Evolutionary conservation across 192 early-diverging fungal species (phyloP), one percentile per base, ranked within the genome.

Genomic region (Rhizophagus clarus): DNA sequence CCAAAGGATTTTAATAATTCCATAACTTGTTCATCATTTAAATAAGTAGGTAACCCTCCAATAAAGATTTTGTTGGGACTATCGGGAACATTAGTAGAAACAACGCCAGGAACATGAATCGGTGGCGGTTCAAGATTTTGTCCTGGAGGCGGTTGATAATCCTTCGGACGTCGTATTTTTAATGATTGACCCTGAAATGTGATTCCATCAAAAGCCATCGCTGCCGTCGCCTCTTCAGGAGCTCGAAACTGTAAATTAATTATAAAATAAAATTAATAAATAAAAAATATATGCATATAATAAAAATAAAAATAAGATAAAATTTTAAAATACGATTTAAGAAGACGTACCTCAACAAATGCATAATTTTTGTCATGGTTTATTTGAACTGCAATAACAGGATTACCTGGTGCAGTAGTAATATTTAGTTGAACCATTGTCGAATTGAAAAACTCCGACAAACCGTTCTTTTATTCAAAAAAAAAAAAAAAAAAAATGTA

Each of bases 331-430:
- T n/a, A 7, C 11, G 42, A 45, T 45, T 56, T 22, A 56, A 22
- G n/a, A 14, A 49, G 22, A 69, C 63, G 61, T 89, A 96, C 95
- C 81, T 99, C 97, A 24, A 97, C 90, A 90, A 98, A 98, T 20
- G 97, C 96, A 87, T 96, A 98, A 80, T 94, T 94, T 83, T 96
- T 96, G n/a, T 98, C 97, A 51, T 90, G 88, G 82, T 97, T 96
- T 63, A 98, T 94, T 82, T 97, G 95, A 24, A 94, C 93, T 40
- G 91, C 88, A 22, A 93, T 86, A 22, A 96, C 94, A 0, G 94
- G 92, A 61, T 88, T 67, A 42, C 92, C 93, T 10, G 93, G 80
- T 17, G 89, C 84, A n/a, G 90, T 88, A 56, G 92, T 92, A 42
- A 95, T 83, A 80, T 92, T 91, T 74, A 93, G 86, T 79, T 93